Percentiles rank a stretch among this genome's conserved stretches.
These are phyloP conservation scores for Galerina sulciceps DNA, from an alignment of 768 basidiomycete genomes.

Conservation along the genomic window DNA sequence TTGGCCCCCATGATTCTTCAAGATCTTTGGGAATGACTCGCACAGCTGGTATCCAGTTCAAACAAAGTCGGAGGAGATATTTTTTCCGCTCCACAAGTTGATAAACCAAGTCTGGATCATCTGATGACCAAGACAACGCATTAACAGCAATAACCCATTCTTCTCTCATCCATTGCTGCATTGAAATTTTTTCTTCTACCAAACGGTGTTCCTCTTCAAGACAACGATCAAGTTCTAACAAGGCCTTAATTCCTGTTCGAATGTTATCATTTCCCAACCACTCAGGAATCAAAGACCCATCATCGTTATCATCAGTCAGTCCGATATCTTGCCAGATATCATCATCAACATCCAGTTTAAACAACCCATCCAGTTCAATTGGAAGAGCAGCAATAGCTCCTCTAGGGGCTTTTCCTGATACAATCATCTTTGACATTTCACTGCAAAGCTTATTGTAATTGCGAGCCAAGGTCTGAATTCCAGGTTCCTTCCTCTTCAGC, in stretches of 20 bases:
- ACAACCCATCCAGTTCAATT: no score
- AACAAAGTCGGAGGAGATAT: no score
- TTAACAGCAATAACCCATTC: background rate
- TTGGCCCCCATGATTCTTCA: no score
- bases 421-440: no score
- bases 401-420: no score
- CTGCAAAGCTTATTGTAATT: no score
- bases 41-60: no score
- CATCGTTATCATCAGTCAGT: conserved; percentile 23
- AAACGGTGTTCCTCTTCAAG: conserved; percentile 24
- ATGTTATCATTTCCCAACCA: conserved; percentile 35
- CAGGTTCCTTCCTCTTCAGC: conserved; percentile 28
- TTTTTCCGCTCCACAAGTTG: no score
- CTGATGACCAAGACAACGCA: no score
- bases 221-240: conserved; percentile 30
- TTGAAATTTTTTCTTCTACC: background rate
- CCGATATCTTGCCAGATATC: conserved; percentile 38
- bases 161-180: background rate
- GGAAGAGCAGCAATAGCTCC: no score
- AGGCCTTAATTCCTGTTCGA: conserved; percentile 30
- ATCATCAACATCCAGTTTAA: conserved; percentile 33
- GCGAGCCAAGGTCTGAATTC: conserved; percentile 23
- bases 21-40: no score
- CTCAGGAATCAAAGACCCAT: background rate
- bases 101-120: no score